Base-by-base conservation (phyloP, 1,139 yeast species). In the Geotrichum siamense region DNA sequence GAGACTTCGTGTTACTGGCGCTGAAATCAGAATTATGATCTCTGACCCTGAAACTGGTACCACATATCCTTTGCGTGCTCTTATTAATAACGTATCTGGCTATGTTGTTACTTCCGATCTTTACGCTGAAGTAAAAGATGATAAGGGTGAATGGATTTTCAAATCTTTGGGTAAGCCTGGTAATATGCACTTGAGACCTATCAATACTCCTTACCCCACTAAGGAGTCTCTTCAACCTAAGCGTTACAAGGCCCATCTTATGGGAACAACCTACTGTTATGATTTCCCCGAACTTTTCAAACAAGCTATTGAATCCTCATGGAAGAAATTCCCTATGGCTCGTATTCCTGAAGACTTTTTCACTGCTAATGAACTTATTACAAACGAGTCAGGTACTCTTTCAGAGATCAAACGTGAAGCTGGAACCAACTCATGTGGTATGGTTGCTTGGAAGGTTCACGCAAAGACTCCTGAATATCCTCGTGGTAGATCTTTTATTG, bases 201-300 rank as follows among this genome's bases (percentile, higher is more conserved):
- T 91, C 58, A 83, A 91, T 39, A 84, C 96, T 44, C 96, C 97
- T 45, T 93, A 91, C 63, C 94, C 97, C 48, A 95, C 94, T 33
- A 91, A 91, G 73, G 98, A 91, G 69, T 89, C 94, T 69, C 75
- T 91, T 60, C 98, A 91, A 72, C 96, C 97, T 58, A 91, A 91
- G 69, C 87, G 98, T 70, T 93, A 93, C 72, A 85, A 83, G 71
- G 98, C 98, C 39, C 97, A 91, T 68, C 76, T 86, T 60, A 84
- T 91, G 91, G 98, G 98, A 53, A 91, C 98, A 15, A 89, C 98
- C 20, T 91, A 86, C 62, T 96, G 86, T 41, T 93, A 93, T 62
- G 98, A 91, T 67, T 93, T 91, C 91, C 98, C 98, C 43, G 98
- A 91, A 64, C 71, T 91, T 60, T 91, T 93, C 82, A 86, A 93